Percentiles rank a stretch among this genome's conserved stretches.
Evolutionary conservation across 2,329 filamentous ascomycete genomes (phyloP).

Genomic region (Colletotrichum siamense): DNA sequence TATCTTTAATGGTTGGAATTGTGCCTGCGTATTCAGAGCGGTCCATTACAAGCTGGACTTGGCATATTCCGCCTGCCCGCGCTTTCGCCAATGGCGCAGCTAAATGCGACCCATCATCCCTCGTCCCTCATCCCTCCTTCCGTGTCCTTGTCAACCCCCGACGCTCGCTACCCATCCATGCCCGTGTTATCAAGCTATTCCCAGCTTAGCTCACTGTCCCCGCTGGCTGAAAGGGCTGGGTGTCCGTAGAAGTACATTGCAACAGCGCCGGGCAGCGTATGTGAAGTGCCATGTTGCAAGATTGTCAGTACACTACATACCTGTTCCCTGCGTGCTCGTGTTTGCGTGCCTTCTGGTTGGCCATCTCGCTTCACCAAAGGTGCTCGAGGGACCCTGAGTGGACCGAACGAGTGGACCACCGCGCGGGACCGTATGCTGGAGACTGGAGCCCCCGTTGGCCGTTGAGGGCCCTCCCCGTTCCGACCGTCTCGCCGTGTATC

Average conservation of each 20-base stretch:
- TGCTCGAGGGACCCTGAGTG: background rate
- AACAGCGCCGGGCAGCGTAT: background rate
- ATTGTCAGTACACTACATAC: background rate
- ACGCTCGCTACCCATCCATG: background rate
- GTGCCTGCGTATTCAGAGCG: background rate
- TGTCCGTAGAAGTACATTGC: background rate
- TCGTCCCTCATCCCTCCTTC: background rate
- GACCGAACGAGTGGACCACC: background rate
- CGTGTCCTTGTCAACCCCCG: background rate
- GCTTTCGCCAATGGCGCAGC: background rate
- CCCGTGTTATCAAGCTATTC: background rate
- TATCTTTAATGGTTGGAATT: background rate
- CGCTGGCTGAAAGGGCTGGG: background rate
- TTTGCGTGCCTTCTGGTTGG: background rate
- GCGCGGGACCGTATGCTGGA: conserved; percentile 1
- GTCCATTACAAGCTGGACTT: background rate
- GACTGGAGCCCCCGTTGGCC: background rate
- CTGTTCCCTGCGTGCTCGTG: background rate
- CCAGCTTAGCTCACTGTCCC: background rate
- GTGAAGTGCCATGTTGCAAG: background rate
- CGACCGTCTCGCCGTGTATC: background rate
- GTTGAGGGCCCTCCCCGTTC: conserved; percentile 1
- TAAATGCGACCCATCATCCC: background rate
- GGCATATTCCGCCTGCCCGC: background rate
- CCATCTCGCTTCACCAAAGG: background rate